A percentile compares a stretch with the other conserved stretches of the same genome.
Evolutionary conservation across 805 yeast species (phyloP).

Genomic region (Cyberlindnera japonica): DNA sequence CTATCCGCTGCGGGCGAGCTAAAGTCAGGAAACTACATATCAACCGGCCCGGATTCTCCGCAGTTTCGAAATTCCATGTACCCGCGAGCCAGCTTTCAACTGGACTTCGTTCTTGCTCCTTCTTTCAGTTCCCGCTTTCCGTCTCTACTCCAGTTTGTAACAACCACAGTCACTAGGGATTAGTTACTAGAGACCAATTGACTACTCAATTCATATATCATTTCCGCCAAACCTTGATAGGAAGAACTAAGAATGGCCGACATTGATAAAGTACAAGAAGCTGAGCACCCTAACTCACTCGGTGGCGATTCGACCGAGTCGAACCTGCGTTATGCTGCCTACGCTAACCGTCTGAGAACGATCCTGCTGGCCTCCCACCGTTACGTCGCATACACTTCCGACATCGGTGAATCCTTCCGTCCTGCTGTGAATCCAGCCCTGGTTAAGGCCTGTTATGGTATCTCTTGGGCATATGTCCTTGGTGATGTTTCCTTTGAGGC

Average conservation of each 20-base stretch:
- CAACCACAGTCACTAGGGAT: too few relatives aligned
- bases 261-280: slow-evolving; percentile 14
- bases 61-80: too few relatives aligned
- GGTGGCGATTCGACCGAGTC: slow-evolving; percentile 42
- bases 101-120: too few relatives aligned
- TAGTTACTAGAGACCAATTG: neutral
- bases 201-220: too few relatives aligned
- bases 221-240: neutral
- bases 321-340: slow-evolving; percentile 71
- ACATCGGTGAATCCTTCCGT: slow-evolving; percentile 81
- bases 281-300: slow-evolving; percentile 14
- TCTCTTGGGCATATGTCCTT: slow-evolving; percentile 71
- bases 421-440: slow-evolving; percentile 70
- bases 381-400: slow-evolving; percentile 83
- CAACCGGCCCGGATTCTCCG: too few relatives aligned
- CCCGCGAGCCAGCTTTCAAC: too few relatives aligned
- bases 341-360: slow-evolving; percentile 71
- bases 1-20: too few relatives aligned
- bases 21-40: too few relatives aligned
- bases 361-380: slow-evolving; percentile 70
- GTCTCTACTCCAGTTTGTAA: too few relatives aligned
- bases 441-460: slow-evolving; percentile 65
- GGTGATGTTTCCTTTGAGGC: slow-evolving; percentile 74
- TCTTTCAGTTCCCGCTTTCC: too few relatives aligned
- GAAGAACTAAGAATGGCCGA: slow-evolving; percentile 6